A percentile compares a stretch with the other conserved stretches of the same genome.
Evolutionary conservation across 2,329 filamentous ascomycete genomes (phyloP).

Genomic region (Fusarium nisikadoi): DNA sequence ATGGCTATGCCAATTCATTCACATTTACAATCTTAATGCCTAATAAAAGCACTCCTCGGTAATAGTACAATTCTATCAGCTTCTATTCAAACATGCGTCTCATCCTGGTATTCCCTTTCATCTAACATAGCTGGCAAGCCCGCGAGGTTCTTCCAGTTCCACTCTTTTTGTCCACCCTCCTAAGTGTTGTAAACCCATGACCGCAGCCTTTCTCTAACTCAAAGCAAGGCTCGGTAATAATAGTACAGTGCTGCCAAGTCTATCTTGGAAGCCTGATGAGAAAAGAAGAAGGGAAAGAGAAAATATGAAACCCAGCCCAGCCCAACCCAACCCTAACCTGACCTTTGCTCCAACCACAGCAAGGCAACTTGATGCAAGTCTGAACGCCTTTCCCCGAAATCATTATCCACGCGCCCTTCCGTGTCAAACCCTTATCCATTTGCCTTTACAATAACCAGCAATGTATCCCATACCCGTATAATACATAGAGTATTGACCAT

Average conservation of each 20-base stretch:
- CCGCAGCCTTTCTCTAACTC: constrained; percentile 30
- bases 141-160: constrained; percentile 39
- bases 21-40: background rate
- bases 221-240: constrained; percentile 35
- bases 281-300: constrained; percentile 15
- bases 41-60: background rate
- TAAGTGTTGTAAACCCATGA: constrained; percentile 11
- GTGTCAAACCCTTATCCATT: constrained; percentile 19
- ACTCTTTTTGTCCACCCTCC: constrained; percentile 23
- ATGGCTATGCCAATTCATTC: constrained; percentile 1
- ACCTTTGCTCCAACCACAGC: constrained; percentile 26
- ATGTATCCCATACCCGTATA: constrained; percentile 28
- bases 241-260: constrained; percentile 41
- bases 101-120: constrained; percentile 30
- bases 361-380: constrained; percentile 32
- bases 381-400: constrained; percentile 38
- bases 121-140: constrained; percentile 29
- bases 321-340: constrained; percentile 17
- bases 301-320: constrained; percentile 14
- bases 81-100: constrained; percentile 37
- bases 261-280: constrained; percentile 35
- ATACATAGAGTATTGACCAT: constrained; percentile 27
- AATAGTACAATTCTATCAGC: constrained; percentile 32
- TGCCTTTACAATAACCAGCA: constrained; percentile 25
- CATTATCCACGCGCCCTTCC: constrained; percentile 39